Percentiles rank a stretch among this genome's conserved stretches.
phyloP scores from a whole-genome alignment of 2,329 filamentous ascomycete species.

The Sclerotinia minor region DNA sequence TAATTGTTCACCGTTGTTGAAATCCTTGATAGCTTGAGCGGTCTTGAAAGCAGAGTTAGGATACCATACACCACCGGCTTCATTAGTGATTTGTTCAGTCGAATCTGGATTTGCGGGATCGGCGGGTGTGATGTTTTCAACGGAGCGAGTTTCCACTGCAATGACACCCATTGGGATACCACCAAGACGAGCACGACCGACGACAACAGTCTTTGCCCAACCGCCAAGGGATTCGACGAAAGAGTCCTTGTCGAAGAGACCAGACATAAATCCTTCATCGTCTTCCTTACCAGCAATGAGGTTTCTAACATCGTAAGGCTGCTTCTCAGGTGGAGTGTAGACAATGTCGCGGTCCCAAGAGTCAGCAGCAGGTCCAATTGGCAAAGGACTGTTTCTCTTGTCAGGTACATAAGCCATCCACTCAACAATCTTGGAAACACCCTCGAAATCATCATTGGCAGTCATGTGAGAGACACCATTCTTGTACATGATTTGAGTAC shows the following conservation, averaged over 20 bases:
- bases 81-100: constrained; percentile 89
- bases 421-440: constrained; percentile 95
- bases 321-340: constrained; percentile 75
- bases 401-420: constrained; percentile 98
- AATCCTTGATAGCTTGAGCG: constrained; percentile 96
- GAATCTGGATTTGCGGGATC: constrained; percentile 98
- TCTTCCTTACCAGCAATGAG: constrained; percentile 87
- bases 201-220: constrained; percentile 95
- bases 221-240: constrained; percentile 96
- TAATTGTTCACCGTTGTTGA: constrained; percentile 98
- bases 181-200: constrained; percentile 92
- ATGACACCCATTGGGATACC: constrained; percentile 99
- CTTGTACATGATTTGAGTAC: constrained; percentile 99
- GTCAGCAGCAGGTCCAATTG: constrained; percentile 84
- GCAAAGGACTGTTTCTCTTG: constrained; percentile 88
- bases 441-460: constrained; percentile 94
- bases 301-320: constrained; percentile 89
- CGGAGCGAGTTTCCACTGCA: constrained; percentile 88
- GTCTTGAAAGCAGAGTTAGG: constrained; percentile 99
- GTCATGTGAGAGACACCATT: constrained; percentile 99
- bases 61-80: constrained; percentile 99
- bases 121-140: constrained; percentile 95
- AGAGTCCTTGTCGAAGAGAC: constrained; percentile 94
- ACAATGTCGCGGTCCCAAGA: constrained; percentile 89
- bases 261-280: constrained; percentile 75